These are phyloP conservation scores for Acer yangbiense DNA, from an alignment of 345 rosid species.

Conservation along the genomic window DNA sequence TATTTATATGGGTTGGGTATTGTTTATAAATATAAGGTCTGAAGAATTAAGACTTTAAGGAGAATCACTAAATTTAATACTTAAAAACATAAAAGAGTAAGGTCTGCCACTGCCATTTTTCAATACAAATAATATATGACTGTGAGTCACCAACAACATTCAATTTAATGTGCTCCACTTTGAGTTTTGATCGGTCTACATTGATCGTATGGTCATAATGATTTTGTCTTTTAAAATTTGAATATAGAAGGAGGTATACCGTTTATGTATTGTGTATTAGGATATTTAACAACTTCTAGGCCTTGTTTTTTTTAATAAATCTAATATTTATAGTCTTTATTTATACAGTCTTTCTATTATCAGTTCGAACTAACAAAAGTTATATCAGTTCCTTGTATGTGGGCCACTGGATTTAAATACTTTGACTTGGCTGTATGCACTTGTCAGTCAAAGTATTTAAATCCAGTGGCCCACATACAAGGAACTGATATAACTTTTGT, in stretches of 20 bases:
- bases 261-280: no score
- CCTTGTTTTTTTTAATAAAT: no score
- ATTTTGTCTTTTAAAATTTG: not conserved
- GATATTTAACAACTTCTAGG: not conserved
- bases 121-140: not conserved
- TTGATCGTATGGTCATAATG: conserved; percentile 13
- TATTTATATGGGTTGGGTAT: not conserved
- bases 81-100: conserved; percentile 12
- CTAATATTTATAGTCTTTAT: no score
- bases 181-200: not conserved
- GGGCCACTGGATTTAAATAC: no score
- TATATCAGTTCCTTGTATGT: no score
- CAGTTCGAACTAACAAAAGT: no score
- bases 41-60: conserved; percentile 18
- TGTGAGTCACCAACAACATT: conserved; percentile 17
- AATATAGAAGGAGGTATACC: no score
- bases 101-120: conserved; percentile 12
- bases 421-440: no score
- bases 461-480: no score
- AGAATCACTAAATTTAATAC: conserved; percentile 21
- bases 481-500: no score
- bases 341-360: no score
- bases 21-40: conserved; percentile 17
- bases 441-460: no score
- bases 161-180: conserved; percentile 3